Percentiles rank a stretch among this genome's conserved stretches.
phyloP scores from a whole-genome alignment of 257 asterid genomes.

The Schizonepeta tenuifolia region DNA sequence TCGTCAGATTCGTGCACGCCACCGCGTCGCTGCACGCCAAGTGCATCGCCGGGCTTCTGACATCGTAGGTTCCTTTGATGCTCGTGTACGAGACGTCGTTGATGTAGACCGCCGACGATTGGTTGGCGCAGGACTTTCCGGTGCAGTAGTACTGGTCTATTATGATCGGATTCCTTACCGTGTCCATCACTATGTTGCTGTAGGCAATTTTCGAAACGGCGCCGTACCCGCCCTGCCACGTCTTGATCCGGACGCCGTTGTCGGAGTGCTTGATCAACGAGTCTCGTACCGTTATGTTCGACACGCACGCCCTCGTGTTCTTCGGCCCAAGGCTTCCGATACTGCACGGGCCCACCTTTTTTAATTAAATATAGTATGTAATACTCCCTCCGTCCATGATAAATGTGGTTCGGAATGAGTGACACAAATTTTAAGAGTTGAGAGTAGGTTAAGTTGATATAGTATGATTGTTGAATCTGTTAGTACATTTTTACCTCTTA shows the following conservation, averaged over 20 bases:
- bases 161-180: constrained; percentile 82
- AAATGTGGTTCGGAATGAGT: too few relatives aligned
- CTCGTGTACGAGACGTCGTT: constrained; percentile 51
- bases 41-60: constrained; percentile 75
- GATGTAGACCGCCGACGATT: constrained; percentile 74
- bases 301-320: constrained; percentile 80
- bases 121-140: constrained; percentile 59
- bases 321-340: constrained; percentile 85
- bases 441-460: too few relatives aligned
- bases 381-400: too few relatives aligned
- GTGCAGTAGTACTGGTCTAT: constrained; percentile 87
- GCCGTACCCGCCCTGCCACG: constrained; percentile 98
- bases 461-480: too few relatives aligned
- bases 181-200: constrained; percentile 75
- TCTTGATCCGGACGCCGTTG: constrained; percentile 88
- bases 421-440: too few relatives aligned
- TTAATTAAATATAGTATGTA: too few relatives aligned
- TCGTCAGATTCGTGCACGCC: constrained; percentile 80
- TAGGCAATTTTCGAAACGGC: constrained; percentile 61
- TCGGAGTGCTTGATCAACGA: constrained; percentile 78
- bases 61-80: constrained; percentile 84
- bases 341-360: constrained; percentile 39
- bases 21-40: constrained; percentile 79
- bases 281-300: constrained; percentile 73
- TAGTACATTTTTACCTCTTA: too few relatives aligned